Percentiles rank a stretch among this genome's conserved stretches.
phyloP scores from a whole-genome alignment of 1,284 basidiomycete genomes.

The Fistulinella staudtii region DNA sequence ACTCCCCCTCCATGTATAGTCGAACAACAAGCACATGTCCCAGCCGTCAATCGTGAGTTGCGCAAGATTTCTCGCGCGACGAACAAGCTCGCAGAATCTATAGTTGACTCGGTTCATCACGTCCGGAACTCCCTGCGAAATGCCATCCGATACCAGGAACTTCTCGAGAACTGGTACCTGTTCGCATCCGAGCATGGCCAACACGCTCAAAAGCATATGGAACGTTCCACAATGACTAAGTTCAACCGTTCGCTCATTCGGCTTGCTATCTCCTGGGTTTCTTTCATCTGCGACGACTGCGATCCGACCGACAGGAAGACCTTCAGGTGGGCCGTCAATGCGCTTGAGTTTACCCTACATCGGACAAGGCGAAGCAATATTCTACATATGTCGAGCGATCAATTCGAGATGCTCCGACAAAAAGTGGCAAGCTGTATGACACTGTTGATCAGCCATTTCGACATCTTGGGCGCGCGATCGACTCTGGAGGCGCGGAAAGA shows the following conservation, averaged over 20 bases:
- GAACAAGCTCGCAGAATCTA: constrained; percentile 88
- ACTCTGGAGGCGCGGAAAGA: constrained; percentile 86
- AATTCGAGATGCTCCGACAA: constrained; percentile 85
- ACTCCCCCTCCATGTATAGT: constrained; percentile 59
- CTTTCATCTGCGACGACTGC: constrained; percentile 98
- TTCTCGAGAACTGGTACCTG: constrained; percentile 93
- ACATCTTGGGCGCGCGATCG: constrained; percentile 92
- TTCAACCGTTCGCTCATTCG: constrained; percentile 84
- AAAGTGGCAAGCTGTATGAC: constrained; percentile 98
- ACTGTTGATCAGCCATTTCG: constrained; percentile 94
- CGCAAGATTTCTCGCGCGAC: constrained; percentile 88
- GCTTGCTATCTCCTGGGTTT: constrained; percentile 94
- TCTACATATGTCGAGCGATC: constrained; percentile 80
- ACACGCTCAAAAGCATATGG: constrained; percentile 86
- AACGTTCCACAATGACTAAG: constrained; percentile 62
- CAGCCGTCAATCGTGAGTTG: constrained; percentile 84
- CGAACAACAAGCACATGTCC: constrained; percentile 91
- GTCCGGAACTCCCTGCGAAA: constrained; percentile 69
- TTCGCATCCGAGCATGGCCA: constrained; percentile 96
- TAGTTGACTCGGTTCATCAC: constrained; percentile 86
- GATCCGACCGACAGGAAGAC: constrained; percentile 95
- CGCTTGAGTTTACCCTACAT: constrained; percentile 90
- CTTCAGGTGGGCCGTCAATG: constrained; percentile 98
- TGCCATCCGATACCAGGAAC: constrained; percentile 72
- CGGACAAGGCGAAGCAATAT: constrained; percentile 92